Base-by-base conservation (phyloP, 148 eudicot genomes). In the Mesembryanthemum crystallinum region DNA sequence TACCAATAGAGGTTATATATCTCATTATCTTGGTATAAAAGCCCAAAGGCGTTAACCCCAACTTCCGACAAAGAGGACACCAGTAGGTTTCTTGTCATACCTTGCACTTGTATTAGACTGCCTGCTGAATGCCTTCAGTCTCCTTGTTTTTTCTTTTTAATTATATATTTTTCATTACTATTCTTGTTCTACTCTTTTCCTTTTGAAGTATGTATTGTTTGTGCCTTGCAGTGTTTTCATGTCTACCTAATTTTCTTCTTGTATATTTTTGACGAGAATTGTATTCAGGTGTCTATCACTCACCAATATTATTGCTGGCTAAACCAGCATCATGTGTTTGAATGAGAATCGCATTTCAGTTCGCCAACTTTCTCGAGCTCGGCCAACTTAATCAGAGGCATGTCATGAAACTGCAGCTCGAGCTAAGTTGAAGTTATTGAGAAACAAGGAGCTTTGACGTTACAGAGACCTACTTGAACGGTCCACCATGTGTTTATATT, bases 41-140 rank as follows among this genome's bases (percentile, higher is more conserved):
- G 43, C 51, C 52, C 62, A 5, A 65, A 65, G 45, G 28, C 15
- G 51, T 72, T 52, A 70, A 59, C 64, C 71, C 76, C 81, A 72
- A 71, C 76, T 62, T 72, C 71, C 81, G 66, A 66, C 81, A 73
- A 23, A 64, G 32, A 37, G 35, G 59, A 65, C 71, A 66, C 52
- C 72, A 59, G 43, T 72, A 54, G 81, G 76, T n/a, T 65, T 57
- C 72, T 52, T 65, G 60, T 57, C 81, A 39, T 72, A 70, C 75
- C 80, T 54, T 29, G 24, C 80, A 63, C 64, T 54, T 73, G 55
- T 24, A 62, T 32, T 70, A 29, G 32, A n/a, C 30, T 69, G 32
- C 74, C 69, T 45, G 43, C 67, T 64, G 17, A 64, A 21, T 32
- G 67, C 67, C 42, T 32, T 64, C 67, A 30, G 10, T 4, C 42